Evolutionary conservation across 805 yeast genomes (phyloP), one percentile per base, ranked within the genome.

Genomic region (Debaryomyces hansenii): DNA sequence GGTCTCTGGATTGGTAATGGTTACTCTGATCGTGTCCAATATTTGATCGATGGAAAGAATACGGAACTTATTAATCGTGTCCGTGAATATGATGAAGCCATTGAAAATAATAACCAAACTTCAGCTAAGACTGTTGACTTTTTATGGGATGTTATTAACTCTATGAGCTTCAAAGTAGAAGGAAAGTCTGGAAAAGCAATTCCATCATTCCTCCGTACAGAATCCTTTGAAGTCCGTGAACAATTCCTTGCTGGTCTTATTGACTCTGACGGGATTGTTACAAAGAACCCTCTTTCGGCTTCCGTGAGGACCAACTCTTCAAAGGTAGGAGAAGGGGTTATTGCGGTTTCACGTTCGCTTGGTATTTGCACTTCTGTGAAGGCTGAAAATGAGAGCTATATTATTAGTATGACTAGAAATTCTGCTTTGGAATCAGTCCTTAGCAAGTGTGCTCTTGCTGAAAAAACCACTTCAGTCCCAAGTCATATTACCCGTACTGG

Each of bases 1-100:
- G 79, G 80, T 50, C 48, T 62, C 9, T 74, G 75, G 77, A 55
- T 63, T 45, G 78, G 72, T 42, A 56, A 57, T 51, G 74, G 71
- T 42, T 50, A 58, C 9, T 53, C 59, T 9, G 56, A 58, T 16
- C 51, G 60, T 21, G 53, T 66, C 6, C 55, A 54, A 29, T 61
- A 66, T 32, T 61, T 68, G 7, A 55, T 66, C 21, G 72, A 64
- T 45, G 50, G 63, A 15, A 34, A 49, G 28, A 69, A 66, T 43
- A 44, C 45, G 9, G 45, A 44, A 14, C 44, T 69, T 32, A 47
- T 56, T 53, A 55, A 54, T 5, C 60, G 59, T 32, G 39, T 70
- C 12, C 41, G 38, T n/a, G 60, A 59, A 27, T 51, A 45, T 32
- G 63, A 62, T 31, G 41, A 34, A 16, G 41, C 29, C 28, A 42